phyloP scores from a whole-genome alignment of 176 grass and related monocot species.

The maize (Zea mays) region DNA sequence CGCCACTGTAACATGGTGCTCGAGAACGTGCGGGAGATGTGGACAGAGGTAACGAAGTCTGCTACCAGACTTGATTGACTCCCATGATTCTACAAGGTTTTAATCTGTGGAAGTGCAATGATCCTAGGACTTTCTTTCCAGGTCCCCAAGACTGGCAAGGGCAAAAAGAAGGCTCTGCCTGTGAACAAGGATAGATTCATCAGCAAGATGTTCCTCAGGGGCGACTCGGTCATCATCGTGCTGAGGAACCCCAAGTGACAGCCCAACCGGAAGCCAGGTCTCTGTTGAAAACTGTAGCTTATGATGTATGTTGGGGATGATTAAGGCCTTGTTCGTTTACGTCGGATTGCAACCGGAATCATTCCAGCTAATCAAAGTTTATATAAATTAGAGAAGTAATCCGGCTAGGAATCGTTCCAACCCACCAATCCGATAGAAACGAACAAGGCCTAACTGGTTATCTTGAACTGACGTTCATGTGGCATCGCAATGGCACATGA shows the following conservation, averaged over 20 bases:
- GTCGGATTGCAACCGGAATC: no score
- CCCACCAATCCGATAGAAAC: no score
- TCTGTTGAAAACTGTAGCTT: conserved; percentile 5
- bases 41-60: conserved; percentile 62
- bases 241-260: conserved; percentile 68
- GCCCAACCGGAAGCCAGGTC: not conserved
- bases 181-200: conserved; percentile 87
- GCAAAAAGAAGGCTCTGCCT: conserved; percentile 74
- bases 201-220: conserved; percentile 82
- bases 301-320: conserved; percentile 10
- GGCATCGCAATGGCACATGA: not conserved
- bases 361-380: no score
- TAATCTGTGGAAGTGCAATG: not conserved
- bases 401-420: no score
- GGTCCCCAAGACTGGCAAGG: conserved; percentile 77
- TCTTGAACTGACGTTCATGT: not conserved
- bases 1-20: conserved; percentile 87
- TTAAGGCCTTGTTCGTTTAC: no score
- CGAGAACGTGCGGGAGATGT: conserved; percentile 78
- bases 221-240: conserved; percentile 77
- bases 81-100: not conserved
- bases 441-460: no score
- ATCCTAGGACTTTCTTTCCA: conserved; percentile 29
- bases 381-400: no score
- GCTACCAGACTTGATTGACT: not conserved